A percentile compares a stretch with the other conserved stretches of the same genome.
phyloP scores from a whole-genome alignment of 495 filamentous ascomycete genomes.

The Annulohypoxylon stygium region DNA sequence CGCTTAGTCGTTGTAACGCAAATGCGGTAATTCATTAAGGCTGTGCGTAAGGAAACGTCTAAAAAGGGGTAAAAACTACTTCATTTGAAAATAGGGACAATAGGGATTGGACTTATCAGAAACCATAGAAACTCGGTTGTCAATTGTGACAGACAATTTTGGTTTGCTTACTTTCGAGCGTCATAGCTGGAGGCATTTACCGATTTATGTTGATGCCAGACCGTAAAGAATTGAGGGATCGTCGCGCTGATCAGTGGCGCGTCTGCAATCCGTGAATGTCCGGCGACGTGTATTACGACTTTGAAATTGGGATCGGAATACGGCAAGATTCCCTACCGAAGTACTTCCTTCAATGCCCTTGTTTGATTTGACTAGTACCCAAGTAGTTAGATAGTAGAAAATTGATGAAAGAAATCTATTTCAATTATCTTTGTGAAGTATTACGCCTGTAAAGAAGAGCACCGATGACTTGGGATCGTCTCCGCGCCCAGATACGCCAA shows the following conservation, averaged over 20 bases:
- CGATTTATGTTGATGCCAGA: constrained; percentile 10
- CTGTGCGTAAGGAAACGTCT: constrained; percentile 2
- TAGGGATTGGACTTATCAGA: neutral
- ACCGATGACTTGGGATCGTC: neutral
- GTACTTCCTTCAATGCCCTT: neutral
- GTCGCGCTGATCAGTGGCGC: constrained; percentile 27
- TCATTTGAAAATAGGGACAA: neutral
- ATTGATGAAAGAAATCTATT: neutral
- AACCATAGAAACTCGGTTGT: neutral
- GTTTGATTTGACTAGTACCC: neutral
- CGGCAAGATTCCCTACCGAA: neutral
- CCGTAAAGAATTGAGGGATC: constrained; percentile 22
- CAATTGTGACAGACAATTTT: neutral
- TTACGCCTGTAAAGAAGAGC: neutral
- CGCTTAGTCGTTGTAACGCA: neutral
- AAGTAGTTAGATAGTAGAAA: neutral
- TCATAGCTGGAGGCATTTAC: neutral
- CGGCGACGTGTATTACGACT: neutral
- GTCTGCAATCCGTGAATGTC: constrained; percentile 11
- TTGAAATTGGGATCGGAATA: constrained; percentile 21
- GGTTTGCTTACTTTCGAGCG: neutral
- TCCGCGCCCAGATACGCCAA: constrained; percentile 34
- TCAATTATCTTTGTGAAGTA: neutral
- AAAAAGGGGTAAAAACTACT: constrained; percentile 8
- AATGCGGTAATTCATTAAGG: neutral